Base-by-base conservation (phyloP, 2,329 filamentous ascomycete species). In the Fusarium ramigenum region DNA sequence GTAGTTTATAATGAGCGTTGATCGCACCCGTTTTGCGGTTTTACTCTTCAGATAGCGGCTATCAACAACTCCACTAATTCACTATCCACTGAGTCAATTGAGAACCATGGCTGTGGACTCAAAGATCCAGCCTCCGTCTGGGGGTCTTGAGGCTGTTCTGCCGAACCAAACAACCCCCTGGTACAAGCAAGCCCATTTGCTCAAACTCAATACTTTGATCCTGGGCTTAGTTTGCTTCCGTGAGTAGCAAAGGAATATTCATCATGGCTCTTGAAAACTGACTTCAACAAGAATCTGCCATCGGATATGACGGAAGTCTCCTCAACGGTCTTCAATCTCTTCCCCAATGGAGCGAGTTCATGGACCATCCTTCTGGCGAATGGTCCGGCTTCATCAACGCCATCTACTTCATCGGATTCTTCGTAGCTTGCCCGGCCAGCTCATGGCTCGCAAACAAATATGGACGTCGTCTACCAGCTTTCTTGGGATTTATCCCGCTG, bases 351-450 rank as follows among this genome's bases (percentile, higher is more conserved):
- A 68, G 25, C 32, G n/a, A 43, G 2, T 68, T 68, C 23, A 68
- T 68, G 65, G 30, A 53, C 4, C 43, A 68, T 19, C 65, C 65
- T 4, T 25, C 56, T 2, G 65, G 65, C 1, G 65, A 68, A 68
- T 68, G 65, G 65, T 68, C 65, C 1, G 65, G 65, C 7, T 68
- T 68, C 47, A 68, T 68, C 16, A 68, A 68, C 3, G 59, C 63
- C 14, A 43, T 46, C 18, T 68, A 68, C 37, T 68, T 68, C 5
- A 53, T 68, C 5, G 65, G 65, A 9, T 68, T 68, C 42, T 63
- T 68, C 1, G 14, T 43, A 25, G 36, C 56, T 2, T 68, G 65
- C 19, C 65, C 65, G 0, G 40, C 57, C 6, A 68, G 65, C 12
- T 68, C 65, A 28, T 68, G 65, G 65, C 47, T 68, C 32, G 54